phyloP scores from a whole-genome alignment of 106 monocot species.

The Dendrobium officinale region DNA sequence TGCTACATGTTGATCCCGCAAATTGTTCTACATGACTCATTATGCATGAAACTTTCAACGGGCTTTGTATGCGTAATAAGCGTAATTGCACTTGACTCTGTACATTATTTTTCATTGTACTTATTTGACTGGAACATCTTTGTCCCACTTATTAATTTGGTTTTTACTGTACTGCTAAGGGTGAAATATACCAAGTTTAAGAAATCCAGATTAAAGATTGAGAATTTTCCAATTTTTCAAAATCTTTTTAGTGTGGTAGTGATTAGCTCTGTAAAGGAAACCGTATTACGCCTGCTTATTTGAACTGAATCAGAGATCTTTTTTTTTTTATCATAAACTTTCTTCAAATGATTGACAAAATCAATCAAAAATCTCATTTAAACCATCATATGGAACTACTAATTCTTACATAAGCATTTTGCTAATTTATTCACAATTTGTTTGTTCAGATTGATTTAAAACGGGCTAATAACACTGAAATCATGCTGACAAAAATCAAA shows the following conservation, averaged over 20 bases:
- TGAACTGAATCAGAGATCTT: neutral
- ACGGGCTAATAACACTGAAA: constrained; percentile 89
- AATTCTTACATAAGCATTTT: neutral
- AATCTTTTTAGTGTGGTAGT: neutral
- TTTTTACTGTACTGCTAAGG: neutral
- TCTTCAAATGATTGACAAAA: neutral
- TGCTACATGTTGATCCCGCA: neutral
- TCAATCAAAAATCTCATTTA: neutral
- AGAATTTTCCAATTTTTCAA: neutral
- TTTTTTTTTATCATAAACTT: neutral
- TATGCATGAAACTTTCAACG: neutral
- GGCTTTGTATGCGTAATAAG: neutral
- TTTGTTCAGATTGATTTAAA: constrained; percentile 74
- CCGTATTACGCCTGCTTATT: neutral
- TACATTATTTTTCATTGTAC: neutral
- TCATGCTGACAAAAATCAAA: constrained; percentile 98
- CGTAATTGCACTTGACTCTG: neutral
- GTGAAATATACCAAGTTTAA: neutral
- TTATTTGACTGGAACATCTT: constrained; percentile 1
- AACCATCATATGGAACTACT: neutral
- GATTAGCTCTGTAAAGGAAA: neutral
- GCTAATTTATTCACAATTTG: neutral
- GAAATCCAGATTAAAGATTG: neutral
- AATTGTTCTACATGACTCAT: neutral
- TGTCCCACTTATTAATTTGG: neutral